phyloP scores from a whole-genome alignment of 2,329 filamentous ascomycete species.

The Colletotrichum caudatum region DNA sequence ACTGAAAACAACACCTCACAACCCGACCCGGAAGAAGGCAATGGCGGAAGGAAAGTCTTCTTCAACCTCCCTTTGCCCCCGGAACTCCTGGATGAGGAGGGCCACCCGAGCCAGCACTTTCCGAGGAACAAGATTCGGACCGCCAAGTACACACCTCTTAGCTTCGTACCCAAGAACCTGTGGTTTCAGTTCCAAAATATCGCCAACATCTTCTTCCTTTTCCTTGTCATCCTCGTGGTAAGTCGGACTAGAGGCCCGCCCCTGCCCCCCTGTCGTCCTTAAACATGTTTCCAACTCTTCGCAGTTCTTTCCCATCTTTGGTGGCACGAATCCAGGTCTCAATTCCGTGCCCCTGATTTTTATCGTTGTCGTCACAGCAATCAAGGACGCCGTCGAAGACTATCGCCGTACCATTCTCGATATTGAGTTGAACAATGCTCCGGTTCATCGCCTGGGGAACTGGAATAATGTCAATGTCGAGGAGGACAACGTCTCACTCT shows the following conservation, averaged over 20 bases:
- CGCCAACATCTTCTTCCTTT: slow-evolving; percentile 98
- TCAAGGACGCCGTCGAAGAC: slow-evolving; percentile 97
- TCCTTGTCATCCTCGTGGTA: slow-evolving; percentile 94
- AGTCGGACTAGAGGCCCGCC: slow-evolving; percentile 53
- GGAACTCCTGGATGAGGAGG: slow-evolving; percentile 83
- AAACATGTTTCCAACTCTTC: slow-evolving; percentile 34
- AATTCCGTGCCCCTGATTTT: slow-evolving; percentile 93
- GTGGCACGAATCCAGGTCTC: slow-evolving; percentile 88
- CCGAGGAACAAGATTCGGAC: slow-evolving; percentile 97
- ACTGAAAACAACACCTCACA: slow-evolving; percentile 41
- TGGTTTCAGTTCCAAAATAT: slow-evolving; percentile 99
- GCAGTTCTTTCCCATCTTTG: slow-evolving; percentile 97
- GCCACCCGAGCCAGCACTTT: slow-evolving; percentile 76
- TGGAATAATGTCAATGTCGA: slow-evolving; percentile 95
- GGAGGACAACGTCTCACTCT: slow-evolving; percentile 85
- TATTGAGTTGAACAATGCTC: slow-evolving; percentile 94
- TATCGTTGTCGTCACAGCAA: slow-evolving; percentile 86
- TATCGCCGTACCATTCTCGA: slow-evolving; percentile 92
- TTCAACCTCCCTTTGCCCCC: slow-evolving; percentile 87
- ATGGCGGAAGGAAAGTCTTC: slow-evolving; percentile 73
- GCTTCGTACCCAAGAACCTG: slow-evolving; percentile 95
- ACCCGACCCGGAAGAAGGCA: slow-evolving; percentile 55
- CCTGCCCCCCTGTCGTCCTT: not conserved
- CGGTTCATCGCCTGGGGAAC: slow-evolving; percentile 87
- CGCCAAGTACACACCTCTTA: slow-evolving; percentile 95